A percentile compares a stretch with the other conserved stretches of the same genome.
Conservation (phyloP, 225 moss, liverwort and hornwort genomes). For the Takakia lepidozioides region DNA sequence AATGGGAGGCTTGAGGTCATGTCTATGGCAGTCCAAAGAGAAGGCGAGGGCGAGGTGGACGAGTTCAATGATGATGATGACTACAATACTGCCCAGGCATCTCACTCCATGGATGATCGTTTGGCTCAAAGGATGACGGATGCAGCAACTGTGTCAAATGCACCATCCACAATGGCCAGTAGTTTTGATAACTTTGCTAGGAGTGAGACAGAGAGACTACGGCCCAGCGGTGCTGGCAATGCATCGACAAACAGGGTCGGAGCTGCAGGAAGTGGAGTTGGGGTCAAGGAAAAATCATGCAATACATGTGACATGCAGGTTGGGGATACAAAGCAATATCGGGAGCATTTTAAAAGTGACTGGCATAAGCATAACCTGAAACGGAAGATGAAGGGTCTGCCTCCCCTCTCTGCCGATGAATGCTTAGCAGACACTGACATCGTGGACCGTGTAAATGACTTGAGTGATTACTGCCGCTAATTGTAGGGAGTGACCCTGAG, state of each 20-base stretch:
- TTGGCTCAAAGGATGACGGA: conserved; percentile 30
- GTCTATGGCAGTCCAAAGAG: conserved; percentile 96
- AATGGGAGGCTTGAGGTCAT: conserved; percentile 87
- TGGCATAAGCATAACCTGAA: conserved; percentile 99
- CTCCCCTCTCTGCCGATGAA: conserved; percentile 78
- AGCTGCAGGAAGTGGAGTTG: conserved; percentile 19
- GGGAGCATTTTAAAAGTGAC: conserved; percentile 96
- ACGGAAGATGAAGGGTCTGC: conserved; percentile 73
- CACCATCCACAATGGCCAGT: conserved; percentile 16
- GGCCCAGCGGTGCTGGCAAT: not conserved
- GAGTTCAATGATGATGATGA: conserved; percentile 75
- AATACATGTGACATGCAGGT: conserved; percentile 90
- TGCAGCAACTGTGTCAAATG: conserved; percentile 36
- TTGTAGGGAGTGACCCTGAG: too few species aligned
- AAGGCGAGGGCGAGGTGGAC: conserved; percentile 90
- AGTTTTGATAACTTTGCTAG: conserved; percentile 4
- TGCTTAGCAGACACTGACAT: conserved; percentile 87
- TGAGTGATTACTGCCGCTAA: conserved; percentile 83
- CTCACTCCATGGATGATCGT: conserved; percentile 25
- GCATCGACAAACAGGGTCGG: conserved; percentile 13
- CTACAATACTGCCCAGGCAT: conserved; percentile 27
- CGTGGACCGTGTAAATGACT: conserved; percentile 70
- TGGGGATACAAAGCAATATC: conserved; percentile 90
- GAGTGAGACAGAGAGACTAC: conserved; percentile 10
- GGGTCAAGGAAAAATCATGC: conserved; percentile 72